Conservation (phyloP, 371 early-diverging fungal species). For the Smittium culicis region DNA sequence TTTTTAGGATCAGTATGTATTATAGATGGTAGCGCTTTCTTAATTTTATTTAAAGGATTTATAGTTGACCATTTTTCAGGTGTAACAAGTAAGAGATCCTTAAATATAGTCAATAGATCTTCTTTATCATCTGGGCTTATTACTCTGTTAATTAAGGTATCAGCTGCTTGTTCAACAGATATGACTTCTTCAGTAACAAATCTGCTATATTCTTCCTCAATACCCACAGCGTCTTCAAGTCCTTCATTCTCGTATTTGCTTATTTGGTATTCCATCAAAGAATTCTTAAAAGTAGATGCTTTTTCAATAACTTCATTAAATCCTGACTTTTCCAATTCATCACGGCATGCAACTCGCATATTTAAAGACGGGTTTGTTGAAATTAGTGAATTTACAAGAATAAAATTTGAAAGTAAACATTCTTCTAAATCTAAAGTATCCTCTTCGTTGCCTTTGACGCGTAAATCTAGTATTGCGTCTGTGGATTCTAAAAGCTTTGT, state of each 20-base stretch:
- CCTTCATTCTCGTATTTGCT: slow-evolving; percentile 5
- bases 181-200: not conserved
- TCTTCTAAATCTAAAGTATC: not conserved
- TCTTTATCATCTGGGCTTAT: not conserved
- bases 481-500: not conserved
- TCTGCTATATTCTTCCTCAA: slow-evolving; percentile 1
- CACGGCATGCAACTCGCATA: not conserved
- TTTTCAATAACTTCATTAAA: slow-evolving; percentile 3
- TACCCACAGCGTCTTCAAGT: not conserved
- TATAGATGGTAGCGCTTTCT: not conserved
- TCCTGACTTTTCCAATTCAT: slow-evolving; percentile 9
- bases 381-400: slow-evolving; percentile 3
- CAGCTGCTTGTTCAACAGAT: not conserved
- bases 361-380: not conserved
- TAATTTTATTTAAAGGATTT: not conserved
- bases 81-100: slow-evolving; percentile 5
- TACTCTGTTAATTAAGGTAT: not conserved
- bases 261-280: not conserved
- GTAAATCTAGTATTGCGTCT: not conserved
- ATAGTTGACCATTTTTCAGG: not conserved
- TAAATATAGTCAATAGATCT: slow-evolving; percentile 1
- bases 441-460: not conserved
- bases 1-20: not conserved
- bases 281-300: not conserved
- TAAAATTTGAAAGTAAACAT: slow-evolving; percentile 7